Evolutionary conservation across 73 alveolate species (phyloP).

Genomic region (Paramecium sonneborni): DNA sequence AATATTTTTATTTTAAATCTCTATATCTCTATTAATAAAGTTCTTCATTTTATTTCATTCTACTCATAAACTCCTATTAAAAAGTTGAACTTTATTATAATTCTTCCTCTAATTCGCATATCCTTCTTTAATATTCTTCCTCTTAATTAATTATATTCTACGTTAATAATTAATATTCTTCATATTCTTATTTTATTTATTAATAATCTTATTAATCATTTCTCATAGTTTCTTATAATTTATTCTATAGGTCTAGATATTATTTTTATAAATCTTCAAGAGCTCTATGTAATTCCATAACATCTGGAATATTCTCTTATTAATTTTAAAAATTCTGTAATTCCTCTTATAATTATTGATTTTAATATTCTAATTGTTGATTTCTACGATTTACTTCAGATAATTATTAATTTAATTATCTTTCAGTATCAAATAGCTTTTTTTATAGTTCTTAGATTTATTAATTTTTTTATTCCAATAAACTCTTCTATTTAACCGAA

Average conservation of each 20-base stretch:
- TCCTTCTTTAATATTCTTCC: conserved; percentile 44
- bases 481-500: neutral
- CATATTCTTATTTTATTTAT: conserved; percentile 37
- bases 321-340: neutral
- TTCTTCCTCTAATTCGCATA: conserved; percentile 54
- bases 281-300: conserved; percentile 1
- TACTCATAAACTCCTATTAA: conserved; percentile 21
- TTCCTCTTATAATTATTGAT: neutral
- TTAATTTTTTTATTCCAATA: conserved; percentile 19
- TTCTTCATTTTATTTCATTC: conserved; percentile 47
- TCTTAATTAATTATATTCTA: conserved; percentile 23
- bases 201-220: conserved; percentile 15
- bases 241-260: conserved; percentile 6
- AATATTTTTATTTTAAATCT: conserved; percentile 17
- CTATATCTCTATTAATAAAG: conserved; percentile 13
- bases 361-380: neutral
- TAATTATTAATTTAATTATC: neutral
- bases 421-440: conserved; percentile 17
- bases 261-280: conserved; percentile 32
- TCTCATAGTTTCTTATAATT: conserved; percentile 41
- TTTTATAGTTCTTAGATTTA: conserved; percentile 6
- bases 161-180: conserved; percentile 38
- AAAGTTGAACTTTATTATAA: neutral
- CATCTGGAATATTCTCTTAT: neutral
- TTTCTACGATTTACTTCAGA: neutral